Conservation (phyloP, 305 asterid genomes). For the Fraxinus sp. region DNA sequence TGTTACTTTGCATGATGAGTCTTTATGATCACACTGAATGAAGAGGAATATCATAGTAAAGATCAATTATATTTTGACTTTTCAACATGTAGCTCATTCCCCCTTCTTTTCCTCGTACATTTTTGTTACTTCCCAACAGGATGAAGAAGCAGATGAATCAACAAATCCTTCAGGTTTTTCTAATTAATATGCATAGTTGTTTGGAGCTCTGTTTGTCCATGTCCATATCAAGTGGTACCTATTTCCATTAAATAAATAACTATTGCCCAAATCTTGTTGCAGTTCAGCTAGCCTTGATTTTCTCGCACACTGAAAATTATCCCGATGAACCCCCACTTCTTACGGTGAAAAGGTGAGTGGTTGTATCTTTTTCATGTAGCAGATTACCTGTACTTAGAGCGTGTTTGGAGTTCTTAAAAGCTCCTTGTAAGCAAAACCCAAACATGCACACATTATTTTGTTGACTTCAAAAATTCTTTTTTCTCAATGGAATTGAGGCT, state of each 20-base stretch:
- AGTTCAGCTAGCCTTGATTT: conserved; percentile 76
- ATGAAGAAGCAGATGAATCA: conserved; percentile 67
- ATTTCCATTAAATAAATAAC: conserved; percentile 23
- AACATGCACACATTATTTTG: not conserved
- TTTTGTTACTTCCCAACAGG: conserved; percentile 45
- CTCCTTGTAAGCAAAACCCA: not conserved
- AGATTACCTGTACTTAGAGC: not conserved
- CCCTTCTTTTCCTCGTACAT: not conserved
- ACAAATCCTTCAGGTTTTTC: conserved; percentile 53
- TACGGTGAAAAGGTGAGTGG: conserved; percentile 55
- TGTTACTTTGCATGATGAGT: not conserved
- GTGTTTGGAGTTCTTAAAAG: not conserved
- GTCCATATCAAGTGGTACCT: conserved; percentile 14
- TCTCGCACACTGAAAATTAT: conserved; percentile 87
- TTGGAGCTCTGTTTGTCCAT: conserved; percentile 26
- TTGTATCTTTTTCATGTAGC: conserved; percentile 5
- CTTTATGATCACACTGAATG: not conserved
- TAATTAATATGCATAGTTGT: conserved; percentile 4
- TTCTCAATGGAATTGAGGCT: not conserved
- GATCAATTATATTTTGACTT: conserved; percentile 10
- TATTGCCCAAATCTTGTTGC: conserved; percentile 30
- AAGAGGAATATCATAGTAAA: conserved; percentile 10
- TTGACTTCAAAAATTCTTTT: not conserved
- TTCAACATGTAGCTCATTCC: conserved; percentile 10
- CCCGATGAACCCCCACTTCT: conserved; percentile 97